Conservation (phyloP, 1,284 basidiomycete species). For the Pterulicium gracile region DNA sequence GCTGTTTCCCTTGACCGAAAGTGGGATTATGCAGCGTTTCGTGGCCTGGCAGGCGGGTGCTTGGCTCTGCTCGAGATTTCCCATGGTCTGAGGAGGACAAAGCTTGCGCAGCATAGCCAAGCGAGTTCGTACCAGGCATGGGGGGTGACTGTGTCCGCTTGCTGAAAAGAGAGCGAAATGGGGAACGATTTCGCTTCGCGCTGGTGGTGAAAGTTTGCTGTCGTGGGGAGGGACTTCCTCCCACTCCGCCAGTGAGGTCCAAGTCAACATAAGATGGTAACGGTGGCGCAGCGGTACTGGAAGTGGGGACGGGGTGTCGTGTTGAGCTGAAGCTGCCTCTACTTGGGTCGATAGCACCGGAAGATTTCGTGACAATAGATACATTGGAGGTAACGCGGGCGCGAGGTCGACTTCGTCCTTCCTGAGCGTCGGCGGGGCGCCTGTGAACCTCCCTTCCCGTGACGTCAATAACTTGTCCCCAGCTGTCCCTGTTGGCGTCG, state of each 20-base stretch:
- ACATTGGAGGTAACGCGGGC: conserved; percentile 21
- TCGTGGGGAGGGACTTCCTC: conserved; percentile 42
- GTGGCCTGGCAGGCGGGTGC: no score
- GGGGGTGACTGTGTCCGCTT: not conserved
- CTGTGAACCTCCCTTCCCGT: conserved; percentile 17
- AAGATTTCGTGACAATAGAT: conserved; percentile 22
- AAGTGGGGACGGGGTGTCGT: conserved; percentile 19
- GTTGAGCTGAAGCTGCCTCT: conserved; percentile 15
- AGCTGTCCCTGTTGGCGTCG: conserved; percentile 31
- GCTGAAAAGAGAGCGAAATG: not conserved
- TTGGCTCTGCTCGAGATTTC: no score
- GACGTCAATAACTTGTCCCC: conserved; percentile 33
- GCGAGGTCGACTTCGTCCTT: conserved; percentile 12
- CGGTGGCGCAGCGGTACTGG: conserved; percentile 20
- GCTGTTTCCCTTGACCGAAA: no score
- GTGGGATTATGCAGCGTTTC: no score
- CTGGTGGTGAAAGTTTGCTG: not conserved
- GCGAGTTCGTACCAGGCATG: not conserved
- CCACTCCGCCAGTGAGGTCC: conserved; percentile 41
- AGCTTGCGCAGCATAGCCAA: not conserved
- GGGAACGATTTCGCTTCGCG: not conserved
- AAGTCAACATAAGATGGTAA: conserved; percentile 29
- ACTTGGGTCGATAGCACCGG: conserved; percentile 20
- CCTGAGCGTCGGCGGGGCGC: not conserved
- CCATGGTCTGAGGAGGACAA: not conserved